phyloP scores from a whole-genome alignment of 1,139 yeast genomes.

The Blastobotrys niveus region DNA sequence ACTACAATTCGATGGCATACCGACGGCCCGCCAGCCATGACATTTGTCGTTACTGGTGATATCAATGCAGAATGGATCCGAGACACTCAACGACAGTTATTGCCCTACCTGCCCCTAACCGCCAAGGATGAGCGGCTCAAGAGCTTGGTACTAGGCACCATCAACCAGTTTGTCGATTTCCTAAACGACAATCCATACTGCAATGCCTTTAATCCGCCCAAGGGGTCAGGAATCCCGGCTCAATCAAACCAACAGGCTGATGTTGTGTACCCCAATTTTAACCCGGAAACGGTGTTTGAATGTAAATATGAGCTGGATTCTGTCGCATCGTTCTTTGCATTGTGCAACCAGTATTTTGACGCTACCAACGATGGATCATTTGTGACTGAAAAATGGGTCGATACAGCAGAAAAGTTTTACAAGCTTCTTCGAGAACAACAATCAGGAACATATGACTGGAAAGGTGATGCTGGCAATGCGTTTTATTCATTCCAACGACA shows the following conservation, averaged over 20 bases:
- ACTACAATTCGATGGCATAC: conserved; percentile 77
- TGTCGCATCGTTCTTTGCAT: conserved; percentile 70
- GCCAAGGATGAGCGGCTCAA: conserved; percentile 47
- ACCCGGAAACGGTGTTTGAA: conserved; percentile 71
- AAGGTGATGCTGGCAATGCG: conserved; percentile 35
- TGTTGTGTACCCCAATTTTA: conserved; percentile 60
- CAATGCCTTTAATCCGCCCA: conserved; percentile 88
- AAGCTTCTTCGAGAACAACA: conserved; percentile 57
- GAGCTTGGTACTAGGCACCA: conserved; percentile 66
- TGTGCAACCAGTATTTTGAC: conserved; percentile 64
- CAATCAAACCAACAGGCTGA: conserved; percentile 36
- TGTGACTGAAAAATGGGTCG: conserved; percentile 50
- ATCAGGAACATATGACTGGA: conserved; percentile 55
- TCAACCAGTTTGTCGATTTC: conserved; percentile 67
- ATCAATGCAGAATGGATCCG: conserved; percentile 83
- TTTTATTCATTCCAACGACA: conserved; percentile 64
- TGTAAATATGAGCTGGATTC: conserved; percentile 89
- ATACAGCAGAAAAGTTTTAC: conserved; percentile 51
- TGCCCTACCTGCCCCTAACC: conserved; percentile 62
- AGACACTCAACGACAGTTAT: conserved; percentile 78
- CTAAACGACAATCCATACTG: conserved; percentile 67
- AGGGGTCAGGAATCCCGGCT: conserved; percentile 27
- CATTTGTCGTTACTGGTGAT: conserved; percentile 84
- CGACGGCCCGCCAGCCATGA: conserved; percentile 36
- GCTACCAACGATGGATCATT: conserved; percentile 49